Percentiles rank a stretch among this genome's conserved stretches.
These are phyloP conservation scores for Colletotrichum cordylinicola DNA, from an alignment of 2,329 filamentous ascomycete genomes.

Conservation along the genomic window DNA sequence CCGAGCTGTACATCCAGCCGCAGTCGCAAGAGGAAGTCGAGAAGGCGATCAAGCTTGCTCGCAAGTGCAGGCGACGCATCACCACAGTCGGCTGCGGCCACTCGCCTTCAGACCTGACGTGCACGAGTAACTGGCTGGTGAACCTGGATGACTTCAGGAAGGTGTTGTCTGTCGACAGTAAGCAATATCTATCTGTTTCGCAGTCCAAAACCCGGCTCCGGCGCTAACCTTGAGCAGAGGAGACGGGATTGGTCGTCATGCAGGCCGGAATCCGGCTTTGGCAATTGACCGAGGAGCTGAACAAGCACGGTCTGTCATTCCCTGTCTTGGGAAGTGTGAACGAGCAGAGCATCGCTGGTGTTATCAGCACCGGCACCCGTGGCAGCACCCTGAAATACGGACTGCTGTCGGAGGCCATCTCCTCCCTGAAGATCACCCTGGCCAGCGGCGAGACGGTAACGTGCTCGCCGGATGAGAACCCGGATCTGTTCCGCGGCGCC, in stretches of 20 bases:
- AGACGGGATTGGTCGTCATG: slow-evolving; percentile 73
- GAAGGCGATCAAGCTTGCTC: slow-evolving; percentile 81
- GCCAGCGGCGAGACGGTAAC: slow-evolving; percentile 76
- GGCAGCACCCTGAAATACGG: slow-evolving; percentile 87
- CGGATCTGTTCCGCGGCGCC: slow-evolving; percentile 86
- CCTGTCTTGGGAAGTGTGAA: slow-evolving; percentile 95
- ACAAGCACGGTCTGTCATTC: slow-evolving; percentile 80
- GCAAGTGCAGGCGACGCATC: slow-evolving; percentile 79
- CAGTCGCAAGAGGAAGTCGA: slow-evolving; percentile 83
- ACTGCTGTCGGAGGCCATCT: slow-evolving; percentile 79
- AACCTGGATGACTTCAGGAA: slow-evolving; percentile 86
- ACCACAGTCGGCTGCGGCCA: slow-evolving; percentile 88
- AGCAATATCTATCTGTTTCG: not conserved
- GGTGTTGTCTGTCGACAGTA: slow-evolving; percentile 71
- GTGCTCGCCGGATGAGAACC: slow-evolving; percentile 73
- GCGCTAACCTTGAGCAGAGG: slow-evolving; percentile 38
- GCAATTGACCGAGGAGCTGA: slow-evolving; percentile 75
- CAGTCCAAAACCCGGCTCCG: not conserved
- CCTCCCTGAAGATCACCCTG: slow-evolving; percentile 79
- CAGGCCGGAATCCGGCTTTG: slow-evolving; percentile 89
- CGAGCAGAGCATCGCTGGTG: slow-evolving; percentile 89
- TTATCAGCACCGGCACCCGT: slow-evolving; percentile 94
- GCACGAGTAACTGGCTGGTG: slow-evolving; percentile 92
- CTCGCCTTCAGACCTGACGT: slow-evolving; percentile 90
- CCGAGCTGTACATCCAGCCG: slow-evolving; percentile 91